Percentiles rank a stretch among this genome's conserved stretches.
Conservation (phyloP, 148 eudicot species). For the Cornus suecica region DNA sequence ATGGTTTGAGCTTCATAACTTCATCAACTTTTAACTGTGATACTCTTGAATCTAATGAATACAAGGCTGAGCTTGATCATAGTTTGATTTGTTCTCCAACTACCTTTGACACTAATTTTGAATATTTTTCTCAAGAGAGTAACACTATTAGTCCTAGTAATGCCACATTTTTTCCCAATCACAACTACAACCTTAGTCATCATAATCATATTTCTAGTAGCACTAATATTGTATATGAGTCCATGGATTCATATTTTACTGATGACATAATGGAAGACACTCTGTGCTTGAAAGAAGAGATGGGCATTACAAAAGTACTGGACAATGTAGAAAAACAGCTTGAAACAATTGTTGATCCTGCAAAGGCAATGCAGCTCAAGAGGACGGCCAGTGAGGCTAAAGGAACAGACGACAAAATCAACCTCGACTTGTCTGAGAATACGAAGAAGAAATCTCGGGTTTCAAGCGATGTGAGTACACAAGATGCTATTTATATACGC, state of each 20-base stretch:
- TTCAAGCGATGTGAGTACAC: slow-evolving; percentile 40
- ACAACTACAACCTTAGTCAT: background rate
- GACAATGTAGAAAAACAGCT: slow-evolving; percentile 16
- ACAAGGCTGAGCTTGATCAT: slow-evolving; percentile 10
- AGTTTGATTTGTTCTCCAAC: slow-evolving; percentile 2
- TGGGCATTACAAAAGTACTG: background rate
- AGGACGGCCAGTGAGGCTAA: slow-evolving; percentile 30
- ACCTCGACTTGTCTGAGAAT: slow-evolving; percentile 8
- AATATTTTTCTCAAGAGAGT: slow-evolving; percentile 27
- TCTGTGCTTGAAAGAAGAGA: slow-evolving; percentile 10
- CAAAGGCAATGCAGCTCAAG: slow-evolving; percentile 29
- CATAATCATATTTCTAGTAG: slow-evolving; percentile 6
- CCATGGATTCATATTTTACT: slow-evolving; percentile 20
- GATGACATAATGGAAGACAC: slow-evolving; percentile 17
- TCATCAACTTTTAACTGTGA: slow-evolving; percentile 18
- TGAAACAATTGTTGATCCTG: slow-evolving; percentile 1
- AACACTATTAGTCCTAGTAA: slow-evolving; percentile 26
- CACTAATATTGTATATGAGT: slow-evolving; percentile 1
- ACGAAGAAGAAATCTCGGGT: slow-evolving; percentile 50
- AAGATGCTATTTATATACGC: no score
- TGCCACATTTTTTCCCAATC: slow-evolving; percentile 17
- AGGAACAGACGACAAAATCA: background rate
- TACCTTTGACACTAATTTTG: slow-evolving; percentile 12
- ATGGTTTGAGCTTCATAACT: slow-evolving; percentile 7
- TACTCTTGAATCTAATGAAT: slow-evolving; percentile 6